Percentiles rank a stretch among this genome's conserved stretches.
phyloP scores from a whole-genome alignment of 2,329 filamentous ascomycete genomes.

The Ceratocystiopsis minuta region DNA sequence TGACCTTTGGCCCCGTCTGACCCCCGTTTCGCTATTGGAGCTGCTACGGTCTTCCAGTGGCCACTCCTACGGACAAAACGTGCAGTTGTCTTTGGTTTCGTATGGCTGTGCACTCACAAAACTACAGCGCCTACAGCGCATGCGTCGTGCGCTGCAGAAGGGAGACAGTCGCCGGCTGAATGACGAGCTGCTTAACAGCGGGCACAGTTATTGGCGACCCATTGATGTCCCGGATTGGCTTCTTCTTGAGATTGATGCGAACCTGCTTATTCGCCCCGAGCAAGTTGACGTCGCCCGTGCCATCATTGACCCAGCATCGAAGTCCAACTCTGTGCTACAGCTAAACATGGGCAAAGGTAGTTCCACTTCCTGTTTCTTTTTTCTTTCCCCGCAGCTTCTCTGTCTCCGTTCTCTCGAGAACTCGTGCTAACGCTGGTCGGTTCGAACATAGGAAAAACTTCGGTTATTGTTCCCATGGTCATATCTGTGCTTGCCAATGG shows the following conservation, averaged over 20 bases:
- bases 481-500: slow-evolving; percentile 26
- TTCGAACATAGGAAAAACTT: slow-evolving; percentile 31
- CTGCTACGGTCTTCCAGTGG: slow-evolving; percentile 22
- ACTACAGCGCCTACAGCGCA: slow-evolving; percentile 25
- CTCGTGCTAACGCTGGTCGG: neutral
- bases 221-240: slow-evolving; percentile 41
- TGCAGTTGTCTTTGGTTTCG: slow-evolving; percentile 22
- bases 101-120: slow-evolving; percentile 26
- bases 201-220: slow-evolving; percentile 40
- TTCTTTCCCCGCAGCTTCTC: neutral
- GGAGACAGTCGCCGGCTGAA: slow-evolving; percentile 13
- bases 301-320: slow-evolving; percentile 35
- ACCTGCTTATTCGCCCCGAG: slow-evolving; percentile 41
- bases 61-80: slow-evolving; percentile 14
- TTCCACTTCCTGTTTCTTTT: neutral
- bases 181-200: slow-evolving; percentile 27
- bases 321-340: slow-evolving; percentile 40
- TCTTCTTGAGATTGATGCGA: slow-evolving; percentile 46
- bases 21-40: slow-evolving; percentile 24
- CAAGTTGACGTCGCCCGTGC: slow-evolving; percentile 45
- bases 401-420: neutral
- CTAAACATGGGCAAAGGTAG: slow-evolving; percentile 48
- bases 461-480: slow-evolving; percentile 35
- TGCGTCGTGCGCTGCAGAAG: slow-evolving; percentile 16
- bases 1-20: slow-evolving; percentile 27